Base-by-base conservation (phyloP, 2,329 filamentous ascomycete species). In the Colletotrichum lentis region DNA sequence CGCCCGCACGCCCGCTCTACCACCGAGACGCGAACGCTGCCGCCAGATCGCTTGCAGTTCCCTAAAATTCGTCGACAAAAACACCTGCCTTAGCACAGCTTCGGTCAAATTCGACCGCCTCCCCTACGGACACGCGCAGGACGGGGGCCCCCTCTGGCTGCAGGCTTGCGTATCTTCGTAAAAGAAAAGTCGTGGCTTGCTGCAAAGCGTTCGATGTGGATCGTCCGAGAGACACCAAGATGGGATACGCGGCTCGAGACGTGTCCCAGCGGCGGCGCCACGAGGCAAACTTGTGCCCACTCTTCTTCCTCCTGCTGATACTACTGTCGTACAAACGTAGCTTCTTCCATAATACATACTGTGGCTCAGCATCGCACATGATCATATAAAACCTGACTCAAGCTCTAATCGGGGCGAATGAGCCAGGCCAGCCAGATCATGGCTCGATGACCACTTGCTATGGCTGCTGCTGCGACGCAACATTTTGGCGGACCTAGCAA, bases 271-370 rank as follows among this genome's bases (percentile, higher is more conserved):
- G 31, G 11, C n/a, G 11, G n/a, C 31, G 31, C 31, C 31, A 39
- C 22, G n/a, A 54, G n/a, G 52, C n/a, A 54, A 54, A 16, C n/a
- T n/a, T 10, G 35, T n/a, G 31, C n/a, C 35, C 12, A 5, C 52
- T 54, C 12, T 16, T 54, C 52, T 39, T 54, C 22, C 52, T 54
- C 43, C 39, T 44, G 56, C 66, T 52, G 56, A 69, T 63, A 63
- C 67, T 43, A 69, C 46, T 41, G 57, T 67, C 53, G 64, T 44
- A 69, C 67, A 59, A 12, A 58, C 31, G 53, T 43, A 46, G 16
- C 63, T 50, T 65, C 49, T 56, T 66, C 56, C 66, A 66, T 61
- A 37, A 69, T 43, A 56, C 50, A 69, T 43, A 56, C 50, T 35
- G 47, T 66, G 57, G 46, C 64, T 67, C 47, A 63, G 67, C 67